phyloP scores from a whole-genome alignment of 805 yeast species.

The Priceomyces castillae region DNA sequence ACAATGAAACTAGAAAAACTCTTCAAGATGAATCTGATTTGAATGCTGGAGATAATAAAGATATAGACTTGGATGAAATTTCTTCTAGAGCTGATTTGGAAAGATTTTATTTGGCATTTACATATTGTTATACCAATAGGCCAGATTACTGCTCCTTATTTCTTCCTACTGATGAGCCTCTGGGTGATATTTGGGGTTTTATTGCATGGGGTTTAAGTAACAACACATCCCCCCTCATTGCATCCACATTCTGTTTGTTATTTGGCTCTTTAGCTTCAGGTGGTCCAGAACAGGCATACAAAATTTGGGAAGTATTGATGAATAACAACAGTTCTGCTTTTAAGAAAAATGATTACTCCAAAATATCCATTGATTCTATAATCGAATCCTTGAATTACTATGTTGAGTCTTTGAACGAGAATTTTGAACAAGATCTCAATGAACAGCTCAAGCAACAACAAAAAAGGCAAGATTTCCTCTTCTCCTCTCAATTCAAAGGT shows the following conservation, averaged over 20 bases:
- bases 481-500: constrained; percentile 15
- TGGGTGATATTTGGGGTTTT: constrained; percentile 70
- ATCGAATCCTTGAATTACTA: constrained; percentile 54
- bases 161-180: constrained; percentile 48
- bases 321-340: constrained; percentile 21
- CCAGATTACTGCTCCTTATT: constrained; percentile 55
- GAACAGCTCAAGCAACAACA: constrained; percentile 29
- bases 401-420: constrained; percentile 42
- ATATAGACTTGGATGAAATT: constrained; percentile 55
- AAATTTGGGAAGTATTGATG: constrained; percentile 39
- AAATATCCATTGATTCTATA: constrained; percentile 56
- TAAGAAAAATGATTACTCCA: constrained; percentile 39
- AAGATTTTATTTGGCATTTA: constrained; percentile 74
- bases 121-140: constrained; percentile 63
- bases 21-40: background rate
- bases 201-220: constrained; percentile 84
- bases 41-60: constrained; percentile 1
- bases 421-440: constrained; percentile 32
- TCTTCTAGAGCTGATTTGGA: constrained; percentile 82
- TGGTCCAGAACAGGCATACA: constrained; percentile 46
- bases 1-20: constrained; percentile 3
- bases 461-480: constrained; percentile 34
- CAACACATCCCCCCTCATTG: constrained; percentile 70
- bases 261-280: constrained; percentile 71
- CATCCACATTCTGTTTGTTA: constrained; percentile 78